Percentiles rank a stretch among this genome's conserved stretches.
Evolutionary conservation across 305 asterid species (phyloP).

Genomic region (Fraxinus sp.): DNA sequence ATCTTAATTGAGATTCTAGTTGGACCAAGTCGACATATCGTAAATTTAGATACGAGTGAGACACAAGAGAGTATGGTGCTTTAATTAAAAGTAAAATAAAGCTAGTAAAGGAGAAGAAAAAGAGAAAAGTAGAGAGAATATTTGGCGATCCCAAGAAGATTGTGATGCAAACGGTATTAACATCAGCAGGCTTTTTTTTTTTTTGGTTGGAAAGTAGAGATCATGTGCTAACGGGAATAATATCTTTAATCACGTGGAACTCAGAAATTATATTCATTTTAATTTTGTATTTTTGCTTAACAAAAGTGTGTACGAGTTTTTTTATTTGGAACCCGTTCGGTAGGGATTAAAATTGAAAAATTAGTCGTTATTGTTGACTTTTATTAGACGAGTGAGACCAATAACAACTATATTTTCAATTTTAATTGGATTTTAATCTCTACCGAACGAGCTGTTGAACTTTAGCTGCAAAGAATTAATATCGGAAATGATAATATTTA

Average conservation of each 20-base stretch:
- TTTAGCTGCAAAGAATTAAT: no score
- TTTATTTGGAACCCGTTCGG: no score
- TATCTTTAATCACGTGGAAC: background rate
- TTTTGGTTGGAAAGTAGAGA: constrained; percentile 3
- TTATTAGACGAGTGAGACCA: no score
- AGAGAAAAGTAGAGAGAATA: constrained; percentile 30
- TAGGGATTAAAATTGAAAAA: no score
- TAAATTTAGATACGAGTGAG: background rate
- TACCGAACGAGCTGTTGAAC: no score
- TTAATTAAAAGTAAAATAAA: constrained; percentile 30
- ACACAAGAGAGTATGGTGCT: constrained; percentile 31
- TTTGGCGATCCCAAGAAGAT: constrained; percentile 49
- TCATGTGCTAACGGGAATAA: background rate
- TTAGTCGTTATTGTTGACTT: no score
- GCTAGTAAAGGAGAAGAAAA: constrained; percentile 22
- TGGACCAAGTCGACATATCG: background rate
- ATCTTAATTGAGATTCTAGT: background rate
- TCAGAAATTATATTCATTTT: no score
- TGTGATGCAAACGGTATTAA: constrained; percentile 22
- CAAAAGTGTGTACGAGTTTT: no score
- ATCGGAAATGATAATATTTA: no score
- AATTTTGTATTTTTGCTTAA: background rate
- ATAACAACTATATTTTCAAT: no score
- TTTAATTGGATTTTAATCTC: no score
- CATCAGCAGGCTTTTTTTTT: constrained; percentile 22